Evolutionary conservation across 345 rosid genomes (phyloP), one percentile per base, ranked within the genome.

Genomic region (Sapria himalayana): DNA sequence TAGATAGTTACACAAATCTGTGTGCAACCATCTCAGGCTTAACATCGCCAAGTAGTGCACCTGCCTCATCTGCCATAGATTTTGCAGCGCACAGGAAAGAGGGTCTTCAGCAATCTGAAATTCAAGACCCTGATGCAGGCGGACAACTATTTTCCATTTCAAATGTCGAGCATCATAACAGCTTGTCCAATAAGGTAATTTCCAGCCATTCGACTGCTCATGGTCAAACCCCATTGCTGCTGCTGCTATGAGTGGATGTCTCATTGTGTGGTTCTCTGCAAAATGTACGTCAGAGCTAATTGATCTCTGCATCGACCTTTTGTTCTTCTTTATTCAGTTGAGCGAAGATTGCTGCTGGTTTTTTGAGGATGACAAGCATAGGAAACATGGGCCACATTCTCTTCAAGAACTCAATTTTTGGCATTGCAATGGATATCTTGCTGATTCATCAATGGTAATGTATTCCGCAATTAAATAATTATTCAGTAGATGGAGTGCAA

Each of bases 341-440:
- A 62, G 50, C 29, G 74, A 70, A 50, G 81, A 57, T 50, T 49
- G 66, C 48, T 74, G 85, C 62, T 91, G 92, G 99, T 67, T 75
- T 52, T 57, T 69, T 63, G 78, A 84, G 60, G 93, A 75, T 55
- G 62, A 45, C 34, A 62, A 63, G 44, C 81, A 89, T 41, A 71
- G 36, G 46, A 69, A 70, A 55, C 89, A 70, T 50, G 99, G 95
- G 41, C 92, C 93, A 1, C 76, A 80, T 69, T 63, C 74, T 38
- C 64, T 91, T 40, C 19, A 22, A 36, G 79, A 84, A 50, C 64
- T 91, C 32, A 67, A 38, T 66, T 64, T 79, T 45, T 80, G 85
- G 86, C 70, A 67, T 53, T 59, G 25, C 39, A 25, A 49, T 59
- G 80, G 93, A 29, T 66, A 74, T 61, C 57, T 84, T 25, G 51